Conservation (phyloP, 352 stramenopile species). For the Globisporangium uncinulatum region DNA sequence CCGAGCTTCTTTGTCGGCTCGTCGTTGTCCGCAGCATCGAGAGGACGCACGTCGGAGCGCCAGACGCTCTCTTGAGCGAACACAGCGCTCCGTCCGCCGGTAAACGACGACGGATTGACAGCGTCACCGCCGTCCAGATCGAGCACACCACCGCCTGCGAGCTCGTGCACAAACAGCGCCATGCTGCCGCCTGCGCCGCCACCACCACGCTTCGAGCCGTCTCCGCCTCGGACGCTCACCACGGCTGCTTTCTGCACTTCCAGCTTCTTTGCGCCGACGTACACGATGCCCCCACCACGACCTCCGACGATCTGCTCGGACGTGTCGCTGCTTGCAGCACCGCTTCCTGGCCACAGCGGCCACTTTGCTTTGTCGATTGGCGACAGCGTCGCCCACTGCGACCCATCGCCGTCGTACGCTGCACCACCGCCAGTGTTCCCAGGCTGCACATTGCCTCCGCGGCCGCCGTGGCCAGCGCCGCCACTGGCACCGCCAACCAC, state of each 20-base stretch:
- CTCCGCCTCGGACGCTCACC: slow-evolving; percentile 46
- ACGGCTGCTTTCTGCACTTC: slow-evolving; percentile 31
- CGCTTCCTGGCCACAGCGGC: slow-evolving; percentile 67
- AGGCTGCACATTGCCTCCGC: slow-evolving; percentile 54
- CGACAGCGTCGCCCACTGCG: neutral
- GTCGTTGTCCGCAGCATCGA: slow-evolving; percentile 11
- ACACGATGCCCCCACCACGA: slow-evolving; percentile 65
- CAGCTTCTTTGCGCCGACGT: slow-evolving; percentile 51
- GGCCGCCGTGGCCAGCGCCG: slow-evolving; percentile 60
- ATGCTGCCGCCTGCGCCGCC: slow-evolving; percentile 68
- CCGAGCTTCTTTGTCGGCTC: slow-evolving; percentile 24
- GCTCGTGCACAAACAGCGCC: slow-evolving; percentile 46
- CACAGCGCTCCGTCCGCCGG: neutral
- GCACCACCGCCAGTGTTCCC: slow-evolving; percentile 37
- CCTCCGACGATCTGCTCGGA: slow-evolving; percentile 51
- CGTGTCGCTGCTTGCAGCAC: slow-evolving; percentile 42
- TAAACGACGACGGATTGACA: slow-evolving; percentile 10
- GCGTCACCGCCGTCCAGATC: slow-evolving; percentile 50
- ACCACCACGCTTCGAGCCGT: slow-evolving; percentile 54
- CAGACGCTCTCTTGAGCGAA: slow-evolving; percentile 21
- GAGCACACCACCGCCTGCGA: slow-evolving; percentile 52
- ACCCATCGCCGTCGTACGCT: slow-evolving; percentile 29
- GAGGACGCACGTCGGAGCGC: slow-evolving; percentile 9
- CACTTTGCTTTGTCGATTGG: slow-evolving; percentile 16
- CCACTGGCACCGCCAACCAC: slow-evolving; percentile 45